Percentiles rank a stretch among this genome's conserved stretches.
phyloP scores from a whole-genome alignment of 2,329 filamentous ascomycete genomes.

The Trichocomaceae sp. region DNA sequence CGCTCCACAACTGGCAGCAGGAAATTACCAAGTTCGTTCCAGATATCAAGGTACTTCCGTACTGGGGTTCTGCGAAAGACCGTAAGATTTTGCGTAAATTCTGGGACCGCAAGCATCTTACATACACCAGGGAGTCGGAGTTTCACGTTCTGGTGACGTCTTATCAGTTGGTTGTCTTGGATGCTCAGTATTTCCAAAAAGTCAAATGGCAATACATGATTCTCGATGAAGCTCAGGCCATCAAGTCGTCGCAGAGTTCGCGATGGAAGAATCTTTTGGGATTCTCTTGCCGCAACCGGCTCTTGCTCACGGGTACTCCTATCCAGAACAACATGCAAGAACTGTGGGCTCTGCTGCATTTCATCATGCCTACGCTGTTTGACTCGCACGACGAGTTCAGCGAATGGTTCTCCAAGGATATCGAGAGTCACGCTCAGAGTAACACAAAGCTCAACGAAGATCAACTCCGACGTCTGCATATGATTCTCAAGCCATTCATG shows the following conservation, averaged over 20 bases:
- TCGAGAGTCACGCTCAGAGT: slow-evolving; percentile 95
- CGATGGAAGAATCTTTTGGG: slow-evolving; percentile 92
- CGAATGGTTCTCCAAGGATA: slow-evolving; percentile 54
- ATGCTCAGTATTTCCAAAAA: slow-evolving; percentile 97
- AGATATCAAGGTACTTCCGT: slow-evolving; percentile 87
- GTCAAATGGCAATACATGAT: slow-evolving; percentile 99
- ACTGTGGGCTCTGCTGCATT: slow-evolving; percentile 93
- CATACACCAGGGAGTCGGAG: slow-evolving; percentile 84
- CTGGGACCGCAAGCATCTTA: slow-evolving; percentile 97
- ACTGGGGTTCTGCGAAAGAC: slow-evolving; percentile 93
- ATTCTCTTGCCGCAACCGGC: slow-evolving; percentile 90
- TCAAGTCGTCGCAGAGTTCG: slow-evolving; percentile 95
- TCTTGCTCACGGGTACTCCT: slow-evolving; percentile 89
- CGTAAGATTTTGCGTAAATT: slow-evolving; percentile 96
- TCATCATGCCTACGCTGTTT: slow-evolving; percentile 99
- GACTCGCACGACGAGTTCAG: slow-evolving; percentile 52
- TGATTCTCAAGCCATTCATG: slow-evolving; percentile 99
- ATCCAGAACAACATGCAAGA: slow-evolving; percentile 99
- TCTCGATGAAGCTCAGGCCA: slow-evolving; percentile 94
- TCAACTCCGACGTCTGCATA: slow-evolving; percentile 90
- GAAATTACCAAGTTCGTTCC: slow-evolving; percentile 95
- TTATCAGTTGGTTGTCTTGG: slow-evolving; percentile 93
- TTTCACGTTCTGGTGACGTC: slow-evolving; percentile 97
- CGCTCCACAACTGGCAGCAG: slow-evolving; percentile 98
- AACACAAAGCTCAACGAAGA: slow-evolving; percentile 99